Conservation (phyloP, 352 stramenopile genomes). For the Globisporangium echinulatum region DNA sequence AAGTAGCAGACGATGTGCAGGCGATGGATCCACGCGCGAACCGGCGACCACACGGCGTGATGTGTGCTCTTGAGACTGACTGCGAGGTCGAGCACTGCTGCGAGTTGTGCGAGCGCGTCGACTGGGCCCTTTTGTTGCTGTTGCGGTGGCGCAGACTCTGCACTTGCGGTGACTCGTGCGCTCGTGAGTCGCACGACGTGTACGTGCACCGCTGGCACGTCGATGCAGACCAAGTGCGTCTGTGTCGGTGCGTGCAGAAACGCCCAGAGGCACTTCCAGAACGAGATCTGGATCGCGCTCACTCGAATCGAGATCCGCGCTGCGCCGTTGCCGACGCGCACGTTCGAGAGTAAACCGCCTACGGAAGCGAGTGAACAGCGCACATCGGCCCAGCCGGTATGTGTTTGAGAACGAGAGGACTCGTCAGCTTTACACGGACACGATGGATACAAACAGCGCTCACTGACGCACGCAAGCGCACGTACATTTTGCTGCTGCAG, state of each 20-base stretch:
- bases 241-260: conserved; percentile 43
- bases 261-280: conserved; percentile 45
- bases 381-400: background rate
- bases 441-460: background rate
- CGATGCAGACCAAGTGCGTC: conserved; percentile 34
- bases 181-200: conserved; percentile 10
- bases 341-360: conserved; percentile 48
- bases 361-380: background rate
- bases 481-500: conserved; percentile 4
- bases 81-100: conserved; percentile 17
- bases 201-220: conserved; percentile 31
- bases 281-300: conserved; percentile 28
- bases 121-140: background rate
- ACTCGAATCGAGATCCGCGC: conserved; percentile 42
- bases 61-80: conserved; percentile 24
- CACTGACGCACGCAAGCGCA: background rate
- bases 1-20: conserved; percentile 28
- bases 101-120: background rate
- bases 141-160: background rate
- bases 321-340: conserved; percentile 22
- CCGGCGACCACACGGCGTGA: conserved; percentile 29
- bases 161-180: background rate
- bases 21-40: conserved; percentile 34
- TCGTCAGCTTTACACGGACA: background rate
- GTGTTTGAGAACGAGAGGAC: background rate